These are phyloP conservation scores for Aspergillus baeticus DNA, from an alignment of 495 filamentous ascomycete species.

Conservation along the genomic window DNA sequence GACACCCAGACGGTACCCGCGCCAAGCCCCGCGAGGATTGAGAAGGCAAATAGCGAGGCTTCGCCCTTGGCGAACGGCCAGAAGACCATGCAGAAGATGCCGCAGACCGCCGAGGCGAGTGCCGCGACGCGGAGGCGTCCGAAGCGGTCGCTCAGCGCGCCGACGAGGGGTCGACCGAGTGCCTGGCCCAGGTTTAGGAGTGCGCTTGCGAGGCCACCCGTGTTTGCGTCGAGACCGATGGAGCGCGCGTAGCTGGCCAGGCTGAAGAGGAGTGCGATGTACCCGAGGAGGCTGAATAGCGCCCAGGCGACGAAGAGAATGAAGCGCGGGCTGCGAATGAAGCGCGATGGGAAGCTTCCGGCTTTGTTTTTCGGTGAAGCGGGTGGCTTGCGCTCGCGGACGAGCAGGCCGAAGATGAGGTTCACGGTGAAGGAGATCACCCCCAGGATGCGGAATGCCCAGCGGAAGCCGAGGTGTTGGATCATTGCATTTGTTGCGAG, in stretches of 20 bases:
- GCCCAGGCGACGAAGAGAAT: conserved; percentile 44
- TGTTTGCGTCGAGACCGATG: conserved; percentile 57
- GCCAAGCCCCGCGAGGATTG: too few relatives aligned
- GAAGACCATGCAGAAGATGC: conserved; percentile 58
- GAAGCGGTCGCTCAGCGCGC: conserved; percentile 61
- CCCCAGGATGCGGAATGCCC: conserved; percentile 52
- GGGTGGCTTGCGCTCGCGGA: conserved; percentile 43
- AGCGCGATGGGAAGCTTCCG: too few relatives aligned
- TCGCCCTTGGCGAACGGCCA: conserved; percentile 55
- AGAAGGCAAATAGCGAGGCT: too few relatives aligned
- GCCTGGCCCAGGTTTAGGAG: conserved; percentile 67
- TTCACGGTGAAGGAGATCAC: conserved; percentile 45
- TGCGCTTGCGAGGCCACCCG: conserved; percentile 63
- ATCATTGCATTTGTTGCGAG: conserved; percentile 50
- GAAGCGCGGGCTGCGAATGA: conserved; percentile 30
- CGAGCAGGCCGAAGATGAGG: conserved; percentile 33
- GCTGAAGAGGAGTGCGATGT: conserved; percentile 50
- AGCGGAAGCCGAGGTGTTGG: conserved; percentile 36
- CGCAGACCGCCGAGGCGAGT: conserved; percentile 55
- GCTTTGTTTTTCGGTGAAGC: too few relatives aligned
- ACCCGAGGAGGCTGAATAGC: conserved; percentile 50
- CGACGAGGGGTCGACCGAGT: conserved; percentile 65
- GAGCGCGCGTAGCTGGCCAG: conserved; percentile 37
- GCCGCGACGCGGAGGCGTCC: conserved; percentile 65
- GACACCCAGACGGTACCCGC: too few relatives aligned